phyloP scores from a whole-genome alignment of 2,329 filamentous ascomycete species.

The Ceratocystis huliohia region DNA sequence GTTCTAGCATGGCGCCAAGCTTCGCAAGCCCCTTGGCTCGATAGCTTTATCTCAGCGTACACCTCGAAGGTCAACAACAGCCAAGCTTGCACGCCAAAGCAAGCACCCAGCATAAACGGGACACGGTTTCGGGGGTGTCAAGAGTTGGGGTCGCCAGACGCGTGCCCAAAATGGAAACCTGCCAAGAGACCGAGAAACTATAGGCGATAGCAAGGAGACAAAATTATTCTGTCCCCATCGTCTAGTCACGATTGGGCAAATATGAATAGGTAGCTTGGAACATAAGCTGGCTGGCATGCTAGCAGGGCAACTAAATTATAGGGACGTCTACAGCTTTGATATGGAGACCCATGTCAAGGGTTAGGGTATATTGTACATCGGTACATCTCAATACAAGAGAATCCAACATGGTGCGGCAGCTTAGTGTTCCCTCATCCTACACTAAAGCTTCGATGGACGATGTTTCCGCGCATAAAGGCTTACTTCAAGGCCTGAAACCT shows the following conservation, averaged over 20 bases:
- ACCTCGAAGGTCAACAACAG: background rate
- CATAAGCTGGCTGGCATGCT: background rate
- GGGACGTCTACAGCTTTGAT: background rate
- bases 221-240: too few relatives aligned
- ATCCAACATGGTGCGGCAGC: too few relatives aligned
- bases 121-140: background rate
- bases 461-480: slow-evolving; percentile 26
- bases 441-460: slow-evolving; percentile 20
- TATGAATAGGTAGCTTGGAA: too few relatives aligned
- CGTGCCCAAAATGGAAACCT: background rate
- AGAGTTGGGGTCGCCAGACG: background rate
- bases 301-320: background rate
- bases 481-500: slow-evolving; percentile 29
- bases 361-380: background rate
- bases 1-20: background rate
- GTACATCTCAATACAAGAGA: background rate
- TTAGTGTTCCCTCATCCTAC: background rate
- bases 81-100: background rate
- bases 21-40: background rate
- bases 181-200: background rate
- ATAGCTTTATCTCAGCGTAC: background rate
- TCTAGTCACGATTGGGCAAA: too few relatives aligned
- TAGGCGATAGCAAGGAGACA: too few relatives aligned
- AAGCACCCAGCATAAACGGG: background rate
- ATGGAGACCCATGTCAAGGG: background rate